Conservation (phyloP, 108 stramenopile species). For the Tribonema minus region DNA sequence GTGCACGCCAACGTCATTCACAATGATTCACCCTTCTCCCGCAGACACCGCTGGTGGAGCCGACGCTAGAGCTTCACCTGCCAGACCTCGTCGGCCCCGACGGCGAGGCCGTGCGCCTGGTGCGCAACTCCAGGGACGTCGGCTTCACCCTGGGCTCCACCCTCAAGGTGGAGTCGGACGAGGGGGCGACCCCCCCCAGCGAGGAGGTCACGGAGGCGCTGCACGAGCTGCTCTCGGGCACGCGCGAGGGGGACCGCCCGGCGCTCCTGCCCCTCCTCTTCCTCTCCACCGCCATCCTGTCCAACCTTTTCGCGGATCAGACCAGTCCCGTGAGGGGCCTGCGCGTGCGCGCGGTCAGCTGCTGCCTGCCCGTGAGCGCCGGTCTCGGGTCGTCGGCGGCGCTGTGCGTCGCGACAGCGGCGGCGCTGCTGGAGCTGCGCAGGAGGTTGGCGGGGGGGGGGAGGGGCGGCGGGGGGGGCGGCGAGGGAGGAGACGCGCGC, state of each 20-base stretch:
- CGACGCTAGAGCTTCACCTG: conserved; percentile 1
- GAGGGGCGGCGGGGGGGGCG: not conserved
- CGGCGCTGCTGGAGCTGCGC: conserved; percentile 35
- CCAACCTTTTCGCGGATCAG: not conserved
- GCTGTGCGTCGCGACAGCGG: conserved; percentile 52
- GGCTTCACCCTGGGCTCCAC: too few species aligned
- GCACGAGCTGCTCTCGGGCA: conserved; percentile 2
- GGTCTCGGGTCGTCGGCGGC: conserved; percentile 52
- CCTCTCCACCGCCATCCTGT: not conserved
- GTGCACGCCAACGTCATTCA: too few species aligned
- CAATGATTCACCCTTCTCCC: too few species aligned
- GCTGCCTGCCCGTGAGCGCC: conserved; percentile 42
- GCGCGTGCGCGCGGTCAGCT: conserved; percentile 6
- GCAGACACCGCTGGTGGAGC: too few species aligned
- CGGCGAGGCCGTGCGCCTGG: not conserved
- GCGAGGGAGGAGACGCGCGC: not conserved
- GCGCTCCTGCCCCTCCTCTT: conserved; percentile 16
- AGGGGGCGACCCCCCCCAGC: too few species aligned
- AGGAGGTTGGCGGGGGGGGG: not conserved
- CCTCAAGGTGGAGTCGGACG: too few species aligned
- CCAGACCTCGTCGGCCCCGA: conserved; percentile 1
- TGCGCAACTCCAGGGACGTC: not conserved
- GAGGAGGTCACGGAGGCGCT: conserved; percentile 5
- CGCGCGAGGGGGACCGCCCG: too few species aligned
- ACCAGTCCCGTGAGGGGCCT: conserved; percentile 7